A percentile compares a stretch with the other conserved stretches of the same genome.
Evolutionary conservation across 768 basidiomycete species (phyloP).

Genomic region (Daedalea quercina): DNA sequence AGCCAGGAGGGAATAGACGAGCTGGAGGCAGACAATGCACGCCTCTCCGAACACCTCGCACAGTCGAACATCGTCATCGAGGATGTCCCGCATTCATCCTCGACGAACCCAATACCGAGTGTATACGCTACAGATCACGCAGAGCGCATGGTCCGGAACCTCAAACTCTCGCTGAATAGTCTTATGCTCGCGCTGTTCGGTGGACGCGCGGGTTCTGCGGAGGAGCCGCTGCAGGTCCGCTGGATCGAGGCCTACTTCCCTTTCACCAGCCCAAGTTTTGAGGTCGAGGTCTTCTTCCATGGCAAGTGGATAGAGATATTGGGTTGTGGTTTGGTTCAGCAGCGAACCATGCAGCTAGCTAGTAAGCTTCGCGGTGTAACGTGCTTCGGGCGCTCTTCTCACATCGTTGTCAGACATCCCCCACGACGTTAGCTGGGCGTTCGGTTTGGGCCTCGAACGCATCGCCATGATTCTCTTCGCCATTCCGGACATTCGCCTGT

Average conservation of each 20-base stretch:
- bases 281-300: slow-evolving; percentile 94
- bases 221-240: slow-evolving; percentile 77
- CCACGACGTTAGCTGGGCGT: slow-evolving; percentile 94
- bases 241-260: slow-evolving; percentile 99
- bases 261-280: slow-evolving; percentile 95
- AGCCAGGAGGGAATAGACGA: slow-evolving; percentile 50
- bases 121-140: slow-evolving; percentile 71
- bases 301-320: slow-evolving; percentile 97
- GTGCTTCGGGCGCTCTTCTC: neutral
- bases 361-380: slow-evolving; percentile 42
- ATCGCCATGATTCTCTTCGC: slow-evolving; percentile 97
- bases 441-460: slow-evolving; percentile 93
- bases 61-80: slow-evolving; percentile 78
- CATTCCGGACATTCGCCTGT: slow-evolving; percentile 95
- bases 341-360: slow-evolving; percentile 81
- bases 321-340: slow-evolving; percentile 87
- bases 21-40: slow-evolving; percentile 65
- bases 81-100: slow-evolving; percentile 70
- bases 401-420: slow-evolving; percentile 46
- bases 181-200: slow-evolving; percentile 83
- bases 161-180: slow-evolving; percentile 86
- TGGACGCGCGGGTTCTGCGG: slow-evolving; percentile 38
- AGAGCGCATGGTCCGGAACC: slow-evolving; percentile 68
- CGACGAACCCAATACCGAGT: slow-evolving; percentile 75
- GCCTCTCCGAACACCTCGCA: slow-evolving; percentile 52